Evolutionary conservation across 2,329 filamentous ascomycete species (phyloP).

Genomic region (Botrytis fabae): DNA sequence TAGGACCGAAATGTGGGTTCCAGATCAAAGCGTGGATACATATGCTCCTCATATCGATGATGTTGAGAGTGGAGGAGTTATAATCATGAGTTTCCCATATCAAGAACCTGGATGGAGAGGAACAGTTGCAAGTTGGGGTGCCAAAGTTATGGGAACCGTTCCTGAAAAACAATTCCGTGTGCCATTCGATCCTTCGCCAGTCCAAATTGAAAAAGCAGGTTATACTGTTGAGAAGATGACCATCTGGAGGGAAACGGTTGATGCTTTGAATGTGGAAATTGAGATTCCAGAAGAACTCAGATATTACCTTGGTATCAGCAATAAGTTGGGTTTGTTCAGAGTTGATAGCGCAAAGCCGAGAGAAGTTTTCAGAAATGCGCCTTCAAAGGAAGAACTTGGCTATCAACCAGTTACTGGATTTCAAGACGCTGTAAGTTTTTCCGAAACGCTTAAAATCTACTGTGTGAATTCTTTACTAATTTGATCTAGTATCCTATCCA

Average conservation of each 20-base stretch:
- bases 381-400: constrained; percentile 56
- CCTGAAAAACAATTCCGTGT: constrained; percentile 66
- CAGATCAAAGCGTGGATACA: constrained; percentile 58
- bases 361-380: constrained; percentile 61
- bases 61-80: constrained; percentile 56
- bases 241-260: constrained; percentile 62
- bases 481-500: constrained; percentile 66
- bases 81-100: constrained; percentile 69
- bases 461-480: constrained; percentile 26
- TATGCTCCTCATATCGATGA: constrained; percentile 51
- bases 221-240: constrained; percentile 62
- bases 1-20: constrained; percentile 66
- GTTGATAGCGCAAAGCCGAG: constrained; percentile 59
- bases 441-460: not conserved
- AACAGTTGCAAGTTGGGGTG: constrained; percentile 46
- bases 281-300: constrained; percentile 63
- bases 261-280: constrained; percentile 56
- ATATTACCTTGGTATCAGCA: constrained; percentile 65
- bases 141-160: constrained; percentile 53
- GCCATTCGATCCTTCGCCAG: constrained; percentile 60
- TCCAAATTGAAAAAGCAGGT: constrained; percentile 57
- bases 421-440: constrained; percentile 62
- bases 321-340: constrained; percentile 67
- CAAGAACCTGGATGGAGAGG: constrained; percentile 51
- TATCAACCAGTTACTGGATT: constrained; percentile 68